Base-by-base conservation (phyloP, 768 basidiomycete species). In the Myochromella boudieri region DNA sequence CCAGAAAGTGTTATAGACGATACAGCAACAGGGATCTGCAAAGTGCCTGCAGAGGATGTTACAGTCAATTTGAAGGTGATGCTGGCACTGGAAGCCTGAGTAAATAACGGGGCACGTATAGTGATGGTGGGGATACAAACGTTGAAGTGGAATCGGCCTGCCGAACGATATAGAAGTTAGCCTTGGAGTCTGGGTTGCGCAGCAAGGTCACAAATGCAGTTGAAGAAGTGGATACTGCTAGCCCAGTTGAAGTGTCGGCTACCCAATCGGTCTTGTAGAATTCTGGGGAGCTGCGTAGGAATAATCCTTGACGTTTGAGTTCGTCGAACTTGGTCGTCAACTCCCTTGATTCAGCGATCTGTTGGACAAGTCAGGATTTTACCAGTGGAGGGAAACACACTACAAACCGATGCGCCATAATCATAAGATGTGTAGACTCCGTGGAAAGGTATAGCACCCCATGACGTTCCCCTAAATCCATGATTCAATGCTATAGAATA, bases 401-500 rank as follows among this genome's bases (percentile, higher is more conserved):
- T 14, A 41, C 43, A 18, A 53, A 78, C 76, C 20, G 84, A 66
- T 33, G 82, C 74, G 15, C 89, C 90, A 46, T 93, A 93, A 65
- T 93, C 91, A 45, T 93, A 93, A 20, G 87, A 89, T 2, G 78
- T 82, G 59, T 84, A 82, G 12, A 87, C 90, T 7, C 83, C 86
- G 11, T 80, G 89, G 69, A 82, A 87, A 1, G 91, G 85, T 33
- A 92, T 70, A 8, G 75, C 85, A 31, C 87, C 91, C 88, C 89
- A 93, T 10, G 85, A 90, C 0, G 91, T 92, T 18, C 91, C 90
- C 6, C 90, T 90, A 48, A 40, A n/a, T 7, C 10, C 20, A 17
- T 10, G 27, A 37, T 20, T 24, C 20, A 34, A 42, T 28, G 28
- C 10, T 1, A 25, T 11, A 2, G 20, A 27, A 8, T n/a, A 49